phyloP scores from a whole-genome alignment of 371 early-diverging fungal genomes.

The Actinomortierella ambigua region DNA sequence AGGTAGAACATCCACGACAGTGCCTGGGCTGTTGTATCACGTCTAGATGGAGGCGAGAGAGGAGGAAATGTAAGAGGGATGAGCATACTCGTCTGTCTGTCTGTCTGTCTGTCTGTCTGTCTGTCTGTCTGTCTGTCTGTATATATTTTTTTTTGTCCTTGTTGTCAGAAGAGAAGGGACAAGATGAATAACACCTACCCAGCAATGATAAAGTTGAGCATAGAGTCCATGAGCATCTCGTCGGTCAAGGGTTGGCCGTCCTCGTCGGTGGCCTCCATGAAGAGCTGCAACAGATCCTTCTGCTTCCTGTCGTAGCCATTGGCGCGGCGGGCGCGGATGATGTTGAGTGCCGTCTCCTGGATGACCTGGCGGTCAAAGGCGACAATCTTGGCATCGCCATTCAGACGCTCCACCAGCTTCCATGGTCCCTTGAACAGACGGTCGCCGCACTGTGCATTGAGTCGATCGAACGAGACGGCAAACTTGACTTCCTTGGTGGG shows the following conservation, averaged over 20 bases:
- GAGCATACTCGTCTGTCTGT: not conserved
- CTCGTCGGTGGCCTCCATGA: slow-evolving; percentile 61
- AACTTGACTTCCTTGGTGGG: slow-evolving; percentile 36
- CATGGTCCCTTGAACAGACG: slow-evolving; percentile 41
- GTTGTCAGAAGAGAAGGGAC: slow-evolving; percentile 6
- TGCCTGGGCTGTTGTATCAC: slow-evolving; percentile 58
- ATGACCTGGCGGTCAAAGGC: slow-evolving; percentile 39
- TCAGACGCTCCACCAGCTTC: slow-evolving; percentile 22
- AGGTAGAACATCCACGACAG: slow-evolving; percentile 69
- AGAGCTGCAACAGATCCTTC: slow-evolving; percentile 64
- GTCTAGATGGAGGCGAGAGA: slow-evolving; percentile 10
- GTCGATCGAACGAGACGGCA: slow-evolving; percentile 40
- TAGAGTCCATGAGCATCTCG: slow-evolving; percentile 64
- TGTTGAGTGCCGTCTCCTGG: slow-evolving; percentile 28
- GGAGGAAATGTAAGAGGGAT: not conserved
- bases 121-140: not conserved
- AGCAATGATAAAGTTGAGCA: slow-evolving; percentile 64
- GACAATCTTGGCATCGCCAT: slow-evolving; percentile 19
- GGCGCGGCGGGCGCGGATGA: slow-evolving; percentile 35
- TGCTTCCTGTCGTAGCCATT: slow-evolving; percentile 25
- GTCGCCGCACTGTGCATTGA: slow-evolving; percentile 29
- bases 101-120: slow-evolving; percentile 1
- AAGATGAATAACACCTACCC: not conserved
- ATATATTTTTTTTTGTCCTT: slow-evolving; percentile 16
- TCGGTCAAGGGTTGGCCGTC: slow-evolving; percentile 57